Evolutionary conservation across 1,284 basidiomycete species (phyloP).

Genomic region (Cutaneotrichosporon sp.): DNA sequence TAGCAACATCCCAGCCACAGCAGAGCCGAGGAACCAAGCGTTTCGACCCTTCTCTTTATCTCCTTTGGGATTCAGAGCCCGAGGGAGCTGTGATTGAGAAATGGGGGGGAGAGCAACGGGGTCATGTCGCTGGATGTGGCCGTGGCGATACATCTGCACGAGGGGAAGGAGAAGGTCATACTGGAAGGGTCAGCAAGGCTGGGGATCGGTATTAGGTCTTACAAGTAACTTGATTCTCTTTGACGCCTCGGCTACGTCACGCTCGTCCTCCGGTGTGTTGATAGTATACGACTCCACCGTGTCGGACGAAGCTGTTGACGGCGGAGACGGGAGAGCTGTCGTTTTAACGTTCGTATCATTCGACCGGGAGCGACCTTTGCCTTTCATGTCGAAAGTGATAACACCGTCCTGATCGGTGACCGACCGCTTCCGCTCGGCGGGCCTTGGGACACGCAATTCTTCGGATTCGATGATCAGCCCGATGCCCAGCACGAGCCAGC

Average conservation of each 20-base stretch:
- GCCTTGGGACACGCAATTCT: neutral
- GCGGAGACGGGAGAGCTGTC: neutral
- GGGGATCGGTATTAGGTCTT: slow-evolving; percentile 4
- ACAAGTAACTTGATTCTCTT: slow-evolving; percentile 31
- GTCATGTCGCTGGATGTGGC: slow-evolving; percentile 41
- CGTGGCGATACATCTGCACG: slow-evolving; percentile 37
- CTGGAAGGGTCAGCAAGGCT: slow-evolving; percentile 17
- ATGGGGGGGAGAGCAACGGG: slow-evolving; percentile 40
- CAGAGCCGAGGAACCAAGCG: slow-evolving; percentile 33
- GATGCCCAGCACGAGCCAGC: slow-evolving; percentile 41
- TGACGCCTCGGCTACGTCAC: neutral
- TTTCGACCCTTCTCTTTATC: slow-evolving; percentile 40
- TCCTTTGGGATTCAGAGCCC: slow-evolving; percentile 26
- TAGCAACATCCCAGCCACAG: slow-evolving; percentile 23
- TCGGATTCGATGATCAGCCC: slow-evolving; percentile 36
- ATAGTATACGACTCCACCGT: slow-evolving; percentile 12
- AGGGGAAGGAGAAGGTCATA: slow-evolving; percentile 38
- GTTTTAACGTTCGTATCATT: neutral
- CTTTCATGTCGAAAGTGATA: slow-evolving; percentile 18
- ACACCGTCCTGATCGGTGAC: slow-evolving; percentile 10
- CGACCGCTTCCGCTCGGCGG: neutral
- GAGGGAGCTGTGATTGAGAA: slow-evolving; percentile 28
- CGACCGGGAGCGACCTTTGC: slow-evolving; percentile 9
- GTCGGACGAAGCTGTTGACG: slow-evolving; percentile 4
- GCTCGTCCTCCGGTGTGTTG: slow-evolving; percentile 13